Base-by-base conservation (phyloP, 2,329 filamentous ascomycete species). In the Beauveria pseudobassiana region DNA sequence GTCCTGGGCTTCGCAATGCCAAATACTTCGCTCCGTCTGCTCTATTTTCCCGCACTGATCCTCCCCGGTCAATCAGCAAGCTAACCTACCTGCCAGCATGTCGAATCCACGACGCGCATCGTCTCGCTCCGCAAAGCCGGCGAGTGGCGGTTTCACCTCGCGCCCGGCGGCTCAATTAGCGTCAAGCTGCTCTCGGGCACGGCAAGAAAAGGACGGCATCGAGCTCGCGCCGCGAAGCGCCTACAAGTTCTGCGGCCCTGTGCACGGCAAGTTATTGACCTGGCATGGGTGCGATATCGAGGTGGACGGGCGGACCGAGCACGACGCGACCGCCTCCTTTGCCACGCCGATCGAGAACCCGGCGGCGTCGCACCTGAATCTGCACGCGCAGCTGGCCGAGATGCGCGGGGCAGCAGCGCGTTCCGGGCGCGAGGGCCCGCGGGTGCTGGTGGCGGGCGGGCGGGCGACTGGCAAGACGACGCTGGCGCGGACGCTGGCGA, bases 251-350 rank as follows among this genome's bases (percentile, higher is more conserved):
- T 82, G 84, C 51, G 90, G 91, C 61, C 38, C 48, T 9, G 84
- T 84, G 67, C 96, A 96, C 77, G 89, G 90, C 62, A 93, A 93
- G 64, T 88, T 99, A 69, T 90, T 90, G 74, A 96, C 93, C 56
- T 96, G 91, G 88, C 87, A 93, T 70, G 93, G 95, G 68, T 97
- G 92, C 75, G 86, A 86, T 59, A 78, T 99, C 64, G 90, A 97
- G 74, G 81, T 97, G 63, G 85, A 81, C 49, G 87, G 87, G 2
- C 76, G 78, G 12, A 81, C 82, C 56, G 78, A 83, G 51, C 73
- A 77, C 61, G 80, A 84, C 64, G 77, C 75, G 53, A 75, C 84
- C 28, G 87, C 87, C 49, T 85, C 89, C 60, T 87, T 84, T 61
- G 62, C 84, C 80, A 75, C 84, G 73, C 76, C 90, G 0, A 87